phyloP scores from a whole-genome alignment of 1,284 basidiomycete species.

The Sphagnurus paluster region DNA sequence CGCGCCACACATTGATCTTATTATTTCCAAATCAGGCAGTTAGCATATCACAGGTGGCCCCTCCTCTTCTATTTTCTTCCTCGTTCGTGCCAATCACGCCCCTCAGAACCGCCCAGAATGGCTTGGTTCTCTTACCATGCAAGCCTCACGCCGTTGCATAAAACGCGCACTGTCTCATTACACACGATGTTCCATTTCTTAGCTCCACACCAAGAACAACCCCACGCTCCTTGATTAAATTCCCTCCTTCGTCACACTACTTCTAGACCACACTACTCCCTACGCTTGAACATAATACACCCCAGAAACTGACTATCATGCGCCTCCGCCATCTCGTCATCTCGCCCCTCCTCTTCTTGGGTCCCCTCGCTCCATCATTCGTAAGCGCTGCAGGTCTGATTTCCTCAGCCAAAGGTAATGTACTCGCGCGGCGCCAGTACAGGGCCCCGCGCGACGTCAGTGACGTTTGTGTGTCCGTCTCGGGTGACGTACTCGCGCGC shows the following conservation, averaged over 20 bases:
- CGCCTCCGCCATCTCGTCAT: slow-evolving; percentile 20
- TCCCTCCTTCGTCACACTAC: no score
- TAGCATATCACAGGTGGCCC: neutral
- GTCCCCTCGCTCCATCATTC: slow-evolving; percentile 23
- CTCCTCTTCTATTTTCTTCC: no score
- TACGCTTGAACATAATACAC: neutral
- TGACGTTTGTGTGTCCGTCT: slow-evolving; percentile 32
- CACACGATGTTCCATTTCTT: no score
- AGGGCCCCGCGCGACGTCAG: slow-evolving; percentile 29
- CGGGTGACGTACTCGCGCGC: slow-evolving; percentile 22
- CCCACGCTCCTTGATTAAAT: no score
- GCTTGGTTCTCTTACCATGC: no score
- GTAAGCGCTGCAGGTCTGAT: slow-evolving; percentile 11
- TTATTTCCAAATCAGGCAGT: neutral
- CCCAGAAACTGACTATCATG: neutral
- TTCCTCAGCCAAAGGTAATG: slow-evolving; percentile 14
- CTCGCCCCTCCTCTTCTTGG: slow-evolving; percentile 20
- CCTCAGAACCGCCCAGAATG: no score
- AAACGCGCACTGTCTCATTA: no score
- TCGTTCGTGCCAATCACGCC: slow-evolving; percentile 3
- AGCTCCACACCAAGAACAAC: no score
- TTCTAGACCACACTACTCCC: no score
- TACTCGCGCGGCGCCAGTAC: slow-evolving; percentile 26
- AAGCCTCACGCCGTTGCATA: no score
- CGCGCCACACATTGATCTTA: no score